Evolutionary conservation across 345 rosid species (phyloP).

Genomic region (Cardamine chenopodiifolia): DNA sequence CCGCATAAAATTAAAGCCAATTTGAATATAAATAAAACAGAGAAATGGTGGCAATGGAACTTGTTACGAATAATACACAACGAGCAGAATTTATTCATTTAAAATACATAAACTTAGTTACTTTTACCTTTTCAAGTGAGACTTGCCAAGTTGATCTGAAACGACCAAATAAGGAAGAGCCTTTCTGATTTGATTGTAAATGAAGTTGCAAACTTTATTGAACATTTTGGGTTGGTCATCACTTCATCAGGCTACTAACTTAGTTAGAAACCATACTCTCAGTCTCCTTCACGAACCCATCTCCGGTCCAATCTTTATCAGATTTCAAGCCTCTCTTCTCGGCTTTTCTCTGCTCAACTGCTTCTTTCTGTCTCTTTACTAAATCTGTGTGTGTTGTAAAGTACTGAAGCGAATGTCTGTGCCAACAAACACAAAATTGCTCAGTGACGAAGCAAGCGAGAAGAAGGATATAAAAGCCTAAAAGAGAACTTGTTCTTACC

Average conservation of each 20-base stretch:
- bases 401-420: conserved; percentile 78
- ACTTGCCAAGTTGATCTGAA: not conserved
- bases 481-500: conserved; percentile 47
- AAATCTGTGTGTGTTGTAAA: conserved; percentile 90
- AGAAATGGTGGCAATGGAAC: conserved; percentile 2
- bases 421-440: not conserved
- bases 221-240: conserved; percentile 10
- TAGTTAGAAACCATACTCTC: conserved; percentile 97
- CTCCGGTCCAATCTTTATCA: conserved; percentile 98
- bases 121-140: conserved; percentile 11
- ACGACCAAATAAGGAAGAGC: not conserved
- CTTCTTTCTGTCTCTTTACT: conserved; percentile 82
- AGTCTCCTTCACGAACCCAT: conserved; percentile 88
- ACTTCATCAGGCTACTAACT: conserved; percentile 31
- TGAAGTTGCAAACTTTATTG: conserved; percentile 12
- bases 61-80: not conserved
- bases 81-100: not conserved
- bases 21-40: not conserved
- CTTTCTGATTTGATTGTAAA: conserved; percentile 3
- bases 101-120: conserved; percentile 1
- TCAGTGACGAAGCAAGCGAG: conserved; percentile 1
- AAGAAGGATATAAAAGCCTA: not conserved
- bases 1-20: not conserved
- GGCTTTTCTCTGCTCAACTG: conserved; percentile 77
- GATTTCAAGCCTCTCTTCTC: conserved; percentile 75